Evolutionary conservation across 1,284 basidiomycete genomes (phyloP).

Genomic region (Cryptococcus neoformans): DNA sequence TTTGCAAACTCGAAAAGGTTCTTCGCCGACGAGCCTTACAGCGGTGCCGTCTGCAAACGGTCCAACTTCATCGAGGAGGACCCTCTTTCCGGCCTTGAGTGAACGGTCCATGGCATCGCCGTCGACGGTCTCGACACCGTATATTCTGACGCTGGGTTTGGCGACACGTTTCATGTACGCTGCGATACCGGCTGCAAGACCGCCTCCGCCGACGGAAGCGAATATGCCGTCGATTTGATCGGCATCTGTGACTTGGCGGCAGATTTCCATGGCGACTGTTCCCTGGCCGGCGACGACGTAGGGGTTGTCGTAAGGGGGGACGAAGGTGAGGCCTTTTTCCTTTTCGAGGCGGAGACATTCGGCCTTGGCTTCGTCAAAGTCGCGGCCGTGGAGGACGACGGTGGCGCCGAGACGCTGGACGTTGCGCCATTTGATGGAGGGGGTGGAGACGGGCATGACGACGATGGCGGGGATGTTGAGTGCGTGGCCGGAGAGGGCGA

Average conservation of each 20-base stretch:
- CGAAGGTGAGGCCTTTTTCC: slow-evolving; percentile 76
- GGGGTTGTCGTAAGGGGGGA: slow-evolving; percentile 97
- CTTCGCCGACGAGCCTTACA: slow-evolving; percentile 93
- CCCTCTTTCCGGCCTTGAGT: slow-evolving; percentile 70
- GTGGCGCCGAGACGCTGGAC: slow-evolving; percentile 91
- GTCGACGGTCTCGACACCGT: slow-evolving; percentile 94
- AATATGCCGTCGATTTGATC: slow-evolving; percentile 83
- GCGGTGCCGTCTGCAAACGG: slow-evolving; percentile 99
- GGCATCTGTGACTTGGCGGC: slow-evolving; percentile 75
- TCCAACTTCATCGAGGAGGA: slow-evolving; percentile 85
- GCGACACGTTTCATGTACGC: slow-evolving; percentile 95
- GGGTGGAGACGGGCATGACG: slow-evolving; percentile 95
- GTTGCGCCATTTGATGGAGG: slow-evolving; percentile 93
- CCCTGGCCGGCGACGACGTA: slow-evolving; percentile 97
- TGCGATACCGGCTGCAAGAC: slow-evolving; percentile 81
- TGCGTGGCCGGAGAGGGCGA: slow-evolving; percentile 79
- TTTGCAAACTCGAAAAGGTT: slow-evolving; percentile 89
- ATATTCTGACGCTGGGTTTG: slow-evolving; percentile 73
- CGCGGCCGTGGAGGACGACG: slow-evolving; percentile 84
- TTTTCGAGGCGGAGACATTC: slow-evolving; percentile 86
- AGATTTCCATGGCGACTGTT: slow-evolving; percentile 90
- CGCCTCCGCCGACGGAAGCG: slow-evolving; percentile 86
- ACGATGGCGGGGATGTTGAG: slow-evolving; percentile 78
- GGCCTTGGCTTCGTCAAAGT: slow-evolving; percentile 95
- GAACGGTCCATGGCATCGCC: slow-evolving; percentile 89